Base-by-base conservation (phyloP, 2,329 filamentous ascomycete genomes). In the Eurotiales sp. region DNA sequence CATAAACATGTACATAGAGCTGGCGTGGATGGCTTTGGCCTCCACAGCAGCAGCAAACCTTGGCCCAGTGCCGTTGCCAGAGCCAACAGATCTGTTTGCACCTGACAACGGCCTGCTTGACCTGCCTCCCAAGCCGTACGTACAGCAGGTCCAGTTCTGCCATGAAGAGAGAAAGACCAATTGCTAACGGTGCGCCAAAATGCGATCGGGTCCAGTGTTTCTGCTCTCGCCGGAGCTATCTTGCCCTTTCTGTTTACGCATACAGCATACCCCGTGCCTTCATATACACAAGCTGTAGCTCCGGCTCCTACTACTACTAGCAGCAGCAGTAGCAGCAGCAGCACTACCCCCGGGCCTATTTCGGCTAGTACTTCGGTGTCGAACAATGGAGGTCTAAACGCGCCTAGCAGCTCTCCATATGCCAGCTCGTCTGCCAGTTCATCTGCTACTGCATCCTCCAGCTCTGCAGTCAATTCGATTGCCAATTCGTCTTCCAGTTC, bases 1-100 rank as follows among this genome's bases (percentile, higher is more conserved):
- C 32, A 7, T 17, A 27, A 47, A 34, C 37, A 53, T 53, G 51
- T 44, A 53, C 41, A 53, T 42, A 53, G 40, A 49, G 27, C 46
- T 47, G 42, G 41, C 43, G 29, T 53, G 51, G 51, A 44, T 53
- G 46, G 51, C 41, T n/a, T 32, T 53, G 15, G 46, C 46, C 46
- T 49, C 46, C 34, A 40, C 46, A 27, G 51, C 51, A 48, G 51
- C 25, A 30, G 51, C 51, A 29, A 37, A 21, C 21, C 25, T 53
- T 8, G n/a, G 46, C 39, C 44, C 50, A 21, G 37, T 53, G 27
- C 45, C 45, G 25, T 32, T 53, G 40, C 46, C 51, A 44, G 51
- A 48, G 39, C 51, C 51, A 37, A 49, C 45, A 42, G 32, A 48
- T 25, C 27, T 48, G 19, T 49, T 53, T 34, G 46, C 46, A 5